Conservation (phyloP, 352 stramenopile genomes). For the Aphanomyces euteiches region DNA sequence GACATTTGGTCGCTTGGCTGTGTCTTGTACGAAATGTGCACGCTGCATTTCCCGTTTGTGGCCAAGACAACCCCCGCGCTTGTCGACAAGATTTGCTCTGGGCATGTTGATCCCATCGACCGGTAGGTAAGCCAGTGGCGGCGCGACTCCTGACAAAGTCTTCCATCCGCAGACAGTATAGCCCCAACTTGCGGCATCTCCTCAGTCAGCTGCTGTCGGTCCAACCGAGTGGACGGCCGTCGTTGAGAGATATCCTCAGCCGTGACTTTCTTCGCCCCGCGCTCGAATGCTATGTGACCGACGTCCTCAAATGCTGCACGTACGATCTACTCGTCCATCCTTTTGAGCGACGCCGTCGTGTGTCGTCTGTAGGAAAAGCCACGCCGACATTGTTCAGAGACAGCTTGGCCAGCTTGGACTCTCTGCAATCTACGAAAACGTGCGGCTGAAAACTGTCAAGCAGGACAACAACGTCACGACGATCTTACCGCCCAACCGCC, state of each 20-base stretch:
- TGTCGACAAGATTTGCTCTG: slow-evolving; percentile 54
- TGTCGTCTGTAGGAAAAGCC: slow-evolving; percentile 5
- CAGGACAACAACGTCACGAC: not conserved
- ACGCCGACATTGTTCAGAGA: not conserved
- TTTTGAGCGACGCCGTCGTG: not conserved
- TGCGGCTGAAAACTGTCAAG: not conserved
- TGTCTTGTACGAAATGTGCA: slow-evolving; percentile 79
- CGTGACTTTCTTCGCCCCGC: slow-evolving; percentile 6
- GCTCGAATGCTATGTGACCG: slow-evolving; percentile 29
- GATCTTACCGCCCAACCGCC: slow-evolving; percentile 1
- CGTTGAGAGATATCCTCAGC: slow-evolving; percentile 38
- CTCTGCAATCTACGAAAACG: not conserved
- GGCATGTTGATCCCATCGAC: slow-evolving; percentile 41
- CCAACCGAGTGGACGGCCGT: slow-evolving; percentile 38
- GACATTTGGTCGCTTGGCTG: slow-evolving; percentile 89
- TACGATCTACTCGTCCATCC: not conserved
- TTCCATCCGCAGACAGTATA: slow-evolving; percentile 31
- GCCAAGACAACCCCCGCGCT: slow-evolving; percentile 47
- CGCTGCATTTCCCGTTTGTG: slow-evolving; percentile 58
- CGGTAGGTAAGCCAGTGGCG: not conserved
- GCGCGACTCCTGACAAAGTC: not conserved
- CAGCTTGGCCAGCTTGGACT: slow-evolving; percentile 2
- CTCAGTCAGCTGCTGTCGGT: slow-evolving; percentile 43
- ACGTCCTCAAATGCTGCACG: slow-evolving; percentile 21
- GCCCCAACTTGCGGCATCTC: slow-evolving; percentile 36